A percentile compares a stretch with the other conserved stretches of the same genome.
Conservation (phyloP, 495 filamentous ascomycete species). For the Aspergillus olivimuriae region DNA sequence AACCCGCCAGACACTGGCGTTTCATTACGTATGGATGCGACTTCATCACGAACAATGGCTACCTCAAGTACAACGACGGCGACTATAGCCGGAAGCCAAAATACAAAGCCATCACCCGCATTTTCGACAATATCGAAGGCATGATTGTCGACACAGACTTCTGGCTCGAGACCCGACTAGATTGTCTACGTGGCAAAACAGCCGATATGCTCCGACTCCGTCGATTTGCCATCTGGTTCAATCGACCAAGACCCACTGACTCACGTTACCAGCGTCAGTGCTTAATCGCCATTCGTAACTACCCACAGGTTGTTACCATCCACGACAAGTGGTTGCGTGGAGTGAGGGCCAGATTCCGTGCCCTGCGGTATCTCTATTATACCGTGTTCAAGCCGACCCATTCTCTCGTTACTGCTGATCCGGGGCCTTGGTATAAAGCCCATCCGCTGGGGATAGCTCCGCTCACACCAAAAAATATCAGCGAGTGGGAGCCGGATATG, state of each 20-base stretch:
- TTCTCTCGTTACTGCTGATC: no score
- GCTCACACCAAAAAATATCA: no score
- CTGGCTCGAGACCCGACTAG: conserved; percentile 5
- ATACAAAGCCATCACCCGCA: neutral
- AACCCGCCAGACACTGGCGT: neutral
- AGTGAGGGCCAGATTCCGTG: no score
- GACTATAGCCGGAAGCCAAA: neutral
- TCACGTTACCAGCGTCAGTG: neutral
- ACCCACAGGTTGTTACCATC: neutral
- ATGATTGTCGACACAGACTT: conserved; percentile 2
- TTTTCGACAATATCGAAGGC: conserved; percentile 2
- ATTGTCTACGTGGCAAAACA: neutral
- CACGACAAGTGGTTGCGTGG: neutral
- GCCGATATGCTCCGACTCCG: conserved; percentile 3
- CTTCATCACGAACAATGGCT: conserved; percentile 7
- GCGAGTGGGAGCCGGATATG: no score
- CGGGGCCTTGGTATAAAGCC: no score
- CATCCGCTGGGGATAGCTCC: no score
- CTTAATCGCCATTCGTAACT: neutral
- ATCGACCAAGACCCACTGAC: neutral
- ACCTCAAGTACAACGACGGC: neutral
- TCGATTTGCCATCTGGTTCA: conserved; percentile 4
- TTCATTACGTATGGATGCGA: conserved; percentile 4
- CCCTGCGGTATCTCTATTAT: no score
- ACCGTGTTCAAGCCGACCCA: no score